These are phyloP conservation scores for Auricularia auricula-judae DNA, from an alignment of 768 basidiomycete species.

Conservation along the genomic window DNA sequence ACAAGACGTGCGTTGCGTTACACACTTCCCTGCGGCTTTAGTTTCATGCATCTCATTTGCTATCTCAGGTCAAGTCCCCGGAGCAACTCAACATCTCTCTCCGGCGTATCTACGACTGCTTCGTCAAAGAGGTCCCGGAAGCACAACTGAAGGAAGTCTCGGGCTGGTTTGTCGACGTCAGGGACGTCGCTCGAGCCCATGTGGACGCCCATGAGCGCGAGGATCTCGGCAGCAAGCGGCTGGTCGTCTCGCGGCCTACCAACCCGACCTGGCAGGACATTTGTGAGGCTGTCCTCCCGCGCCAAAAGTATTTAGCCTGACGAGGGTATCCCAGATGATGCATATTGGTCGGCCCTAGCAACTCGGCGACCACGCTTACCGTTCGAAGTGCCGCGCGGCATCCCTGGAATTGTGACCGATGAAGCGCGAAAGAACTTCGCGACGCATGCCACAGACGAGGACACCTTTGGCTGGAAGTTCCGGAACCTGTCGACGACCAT, in stretches of 20 bases:
- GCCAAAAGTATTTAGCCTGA: background rate
- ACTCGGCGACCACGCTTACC: background rate
- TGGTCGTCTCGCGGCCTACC: background rate
- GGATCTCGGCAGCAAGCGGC: background rate
- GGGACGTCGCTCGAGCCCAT: background rate
- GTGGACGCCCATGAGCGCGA: background rate
- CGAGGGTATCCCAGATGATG: background rate
- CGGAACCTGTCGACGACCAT: background rate
- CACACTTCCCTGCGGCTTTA: slow-evolving; percentile 19
- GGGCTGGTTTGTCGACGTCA: background rate
- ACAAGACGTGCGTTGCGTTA: slow-evolving; percentile 25
- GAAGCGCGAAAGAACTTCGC: background rate
- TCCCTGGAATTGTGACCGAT: background rate
- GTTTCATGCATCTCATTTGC: slow-evolving; percentile 4
- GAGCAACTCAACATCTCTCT: background rate
- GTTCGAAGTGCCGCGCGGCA: background rate
- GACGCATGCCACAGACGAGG: background rate
- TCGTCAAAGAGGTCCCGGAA: background rate
- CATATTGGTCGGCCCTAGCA: background rate
- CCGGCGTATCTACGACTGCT: background rate
- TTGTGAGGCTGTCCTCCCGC: background rate
- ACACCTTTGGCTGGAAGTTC: background rate
- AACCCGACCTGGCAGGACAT: background rate
- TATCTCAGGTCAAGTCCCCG: slow-evolving; percentile 8
- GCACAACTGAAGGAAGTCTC: background rate